phyloP scores from a whole-genome alignment of 805 yeast genomes.

The Metschnikowia drakensbergensis region DNA sequence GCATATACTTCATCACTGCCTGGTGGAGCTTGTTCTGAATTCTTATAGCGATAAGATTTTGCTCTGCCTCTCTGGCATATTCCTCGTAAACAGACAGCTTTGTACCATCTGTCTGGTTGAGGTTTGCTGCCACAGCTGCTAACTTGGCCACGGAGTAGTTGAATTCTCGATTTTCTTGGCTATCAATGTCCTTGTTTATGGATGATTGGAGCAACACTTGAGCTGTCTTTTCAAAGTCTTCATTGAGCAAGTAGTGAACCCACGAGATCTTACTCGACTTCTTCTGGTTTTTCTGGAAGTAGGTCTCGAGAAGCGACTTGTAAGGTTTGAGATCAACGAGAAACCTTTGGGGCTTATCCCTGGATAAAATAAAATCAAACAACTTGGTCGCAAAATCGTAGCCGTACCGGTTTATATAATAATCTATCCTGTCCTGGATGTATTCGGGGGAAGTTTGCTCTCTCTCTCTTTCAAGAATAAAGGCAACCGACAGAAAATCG shows the following conservation, averaged over 20 bases:
- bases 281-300: slow-evolving; percentile 41
- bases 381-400: slow-evolving; percentile 65
- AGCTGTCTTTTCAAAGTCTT: slow-evolving; percentile 50
- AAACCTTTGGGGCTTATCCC: slow-evolving; percentile 50
- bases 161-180: slow-evolving; percentile 46
- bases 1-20: slow-evolving; percentile 21
- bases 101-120: not conserved
- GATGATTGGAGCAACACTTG: slow-evolving; percentile 42
- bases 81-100: slow-evolving; percentile 8
- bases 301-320: slow-evolving; percentile 46
- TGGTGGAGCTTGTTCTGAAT: slow-evolving; percentile 42
- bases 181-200: slow-evolving; percentile 33
- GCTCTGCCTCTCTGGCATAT: slow-evolving; percentile 40
- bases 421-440: slow-evolving; percentile 33
- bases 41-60: slow-evolving; percentile 44
- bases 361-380: slow-evolving; percentile 53
- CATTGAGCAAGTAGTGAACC: slow-evolving; percentile 60
- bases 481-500: slow-evolving; percentile 64
- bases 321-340: slow-evolving; percentile 56
- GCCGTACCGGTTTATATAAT: slow-evolving; percentile 59
- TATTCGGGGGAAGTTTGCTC: slow-evolving; percentile 18
- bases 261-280: slow-evolving; percentile 60
- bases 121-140: slow-evolving; percentile 46
- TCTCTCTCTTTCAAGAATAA: slow-evolving; percentile 37
- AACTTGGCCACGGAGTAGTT: slow-evolving; percentile 72